These are phyloP conservation scores for Ilyonectria sp. DNA, from an alignment of 2,329 filamentous ascomycete species.

Conservation along the genomic window DNA sequence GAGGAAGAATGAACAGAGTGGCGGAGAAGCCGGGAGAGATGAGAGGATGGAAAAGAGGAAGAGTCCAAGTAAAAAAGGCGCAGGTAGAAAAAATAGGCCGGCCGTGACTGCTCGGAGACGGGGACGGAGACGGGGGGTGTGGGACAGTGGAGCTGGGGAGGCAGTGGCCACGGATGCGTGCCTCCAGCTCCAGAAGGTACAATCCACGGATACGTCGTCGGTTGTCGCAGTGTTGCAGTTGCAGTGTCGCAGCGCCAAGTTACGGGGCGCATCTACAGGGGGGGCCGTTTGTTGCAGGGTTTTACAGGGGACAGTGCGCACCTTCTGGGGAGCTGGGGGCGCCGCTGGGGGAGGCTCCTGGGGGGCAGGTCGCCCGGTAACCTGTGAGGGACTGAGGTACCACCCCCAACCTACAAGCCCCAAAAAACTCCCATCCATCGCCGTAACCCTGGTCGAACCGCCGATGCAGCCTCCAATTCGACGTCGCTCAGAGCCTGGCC, in stretches of 20 bases:
- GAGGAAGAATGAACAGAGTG: slow-evolving; percentile 43
- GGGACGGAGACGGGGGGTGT: slow-evolving; percentile 32
- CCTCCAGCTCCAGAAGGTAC: slow-evolving; percentile 25
- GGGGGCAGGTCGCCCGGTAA: slow-evolving; percentile 11
- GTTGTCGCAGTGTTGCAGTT: slow-evolving; percentile 1
- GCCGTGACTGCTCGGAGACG: slow-evolving; percentile 32
- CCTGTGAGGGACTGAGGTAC: slow-evolving; percentile 24
- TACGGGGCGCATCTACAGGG: slow-evolving; percentile 28
- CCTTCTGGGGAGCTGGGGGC: slow-evolving; percentile 6
- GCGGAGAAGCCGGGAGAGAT: slow-evolving; percentile 54
- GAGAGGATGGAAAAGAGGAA: slow-evolving; percentile 50
- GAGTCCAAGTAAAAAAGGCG: slow-evolving; percentile 52
- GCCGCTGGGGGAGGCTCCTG: slow-evolving; percentile 3
- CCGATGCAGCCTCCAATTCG: slow-evolving; percentile 23
- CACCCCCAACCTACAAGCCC: slow-evolving; percentile 27
- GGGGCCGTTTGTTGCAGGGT: slow-evolving; percentile 9
- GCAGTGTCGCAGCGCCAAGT: not conserved
- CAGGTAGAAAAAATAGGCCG: slow-evolving; percentile 48
- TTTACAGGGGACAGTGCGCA: slow-evolving; percentile 10
- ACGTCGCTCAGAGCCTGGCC: slow-evolving; percentile 1
- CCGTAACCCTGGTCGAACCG: slow-evolving; percentile 3
- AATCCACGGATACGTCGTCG: not conserved
- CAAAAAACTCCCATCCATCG: slow-evolving; percentile 20
- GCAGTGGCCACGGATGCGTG: slow-evolving; percentile 17
- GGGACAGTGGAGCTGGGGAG: slow-evolving; percentile 29